Evolutionary conservation across 2,329 filamentous ascomycete genomes (phyloP), one percentile per base, ranked within the genome.

Genomic region (Monosporascus sp.): DNA sequence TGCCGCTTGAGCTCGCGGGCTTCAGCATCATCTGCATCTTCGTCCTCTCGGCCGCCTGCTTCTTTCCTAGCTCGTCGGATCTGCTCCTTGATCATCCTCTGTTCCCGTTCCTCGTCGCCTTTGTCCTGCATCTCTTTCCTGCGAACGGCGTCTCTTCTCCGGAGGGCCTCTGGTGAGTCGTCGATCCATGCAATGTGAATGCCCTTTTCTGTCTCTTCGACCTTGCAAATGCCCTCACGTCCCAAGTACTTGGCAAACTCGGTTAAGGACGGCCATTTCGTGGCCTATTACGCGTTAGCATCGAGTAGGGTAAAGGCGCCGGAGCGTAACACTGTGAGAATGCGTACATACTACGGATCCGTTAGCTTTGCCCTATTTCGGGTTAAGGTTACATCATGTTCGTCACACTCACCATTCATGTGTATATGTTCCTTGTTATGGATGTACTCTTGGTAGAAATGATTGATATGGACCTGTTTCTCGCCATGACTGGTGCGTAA

Each of bases 361-460:
- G 43, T 46, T 46, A 46, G 43, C 43, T 27, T 25, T 25, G 11
- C 38, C 38, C 25, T 27, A 17, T 46, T 22, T 27, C 43, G 11
- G 18, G 17, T 2, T 15, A 11, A 3, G 14, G 24, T 17, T 3
- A 14, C 22, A 24, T 4, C 24, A 27, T 46, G 43, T 17, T 3
- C 22, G 25, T 35, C 31, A 25, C 15, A n/a, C 43, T 25, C 14
- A 46, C 43, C 43, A 46, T 97, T 97, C 88, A 97, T 91, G 68
- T 97, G 94, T 8, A 94, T 77, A 67, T 97, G 93, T 64, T 90
- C 81, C 70, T 92, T 91, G 61, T 93, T 87, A 17, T 84, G 80
- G 61, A 97, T 97, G 64, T 96, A 94, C 66, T 92, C 87, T 68
- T 97, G 90, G 72, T 99, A 99, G 70, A 97, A 97, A 57, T 89